A percentile compares a stretch with the other conserved stretches of the same genome.
Conservation (phyloP, 768 basidiomycete genomes). For the Sporobolomyces roseus region DNA sequence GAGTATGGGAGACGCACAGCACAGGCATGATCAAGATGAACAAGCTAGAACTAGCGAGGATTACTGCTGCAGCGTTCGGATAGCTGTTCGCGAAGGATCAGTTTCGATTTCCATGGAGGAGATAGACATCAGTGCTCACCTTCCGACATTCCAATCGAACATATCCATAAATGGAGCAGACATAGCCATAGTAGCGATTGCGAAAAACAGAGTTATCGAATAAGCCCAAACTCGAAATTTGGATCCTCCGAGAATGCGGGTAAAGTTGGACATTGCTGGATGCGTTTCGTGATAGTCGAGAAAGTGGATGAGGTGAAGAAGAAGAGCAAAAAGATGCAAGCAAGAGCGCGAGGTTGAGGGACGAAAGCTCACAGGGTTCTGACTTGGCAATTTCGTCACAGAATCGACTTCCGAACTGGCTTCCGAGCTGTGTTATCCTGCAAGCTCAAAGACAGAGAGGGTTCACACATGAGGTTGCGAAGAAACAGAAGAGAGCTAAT, state of each 20-base stretch:
- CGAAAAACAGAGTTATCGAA: background rate
- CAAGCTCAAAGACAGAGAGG: too few species aligned
- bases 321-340: too few species aligned
- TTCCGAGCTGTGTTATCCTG: background rate
- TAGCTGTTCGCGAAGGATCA: background rate
- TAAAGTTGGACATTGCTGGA: background rate
- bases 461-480: too few species aligned
- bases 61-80: background rate
- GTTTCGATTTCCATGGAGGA: background rate
- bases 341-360: too few species aligned
- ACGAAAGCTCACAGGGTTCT: too few species aligned
- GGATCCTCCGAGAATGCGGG: slow-evolving; percentile 1
- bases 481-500: background rate
- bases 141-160: background rate
- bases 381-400: too few species aligned
- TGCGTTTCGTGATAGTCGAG: too few species aligned
- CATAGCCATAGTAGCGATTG: background rate
- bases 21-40: background rate
- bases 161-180: slow-evolving; percentile 1
- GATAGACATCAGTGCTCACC: background rate
- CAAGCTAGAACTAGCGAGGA: background rate
- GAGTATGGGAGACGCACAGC: background rate
- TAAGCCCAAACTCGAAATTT: background rate
- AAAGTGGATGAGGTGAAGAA: too few species aligned
- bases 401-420: too few species aligned